A percentile compares a stretch with the other conserved stretches of the same genome.
These are phyloP conservation scores for Penstemon eatonii DNA, from an alignment of 257 asterid genomes.

Conservation along the genomic window DNA sequence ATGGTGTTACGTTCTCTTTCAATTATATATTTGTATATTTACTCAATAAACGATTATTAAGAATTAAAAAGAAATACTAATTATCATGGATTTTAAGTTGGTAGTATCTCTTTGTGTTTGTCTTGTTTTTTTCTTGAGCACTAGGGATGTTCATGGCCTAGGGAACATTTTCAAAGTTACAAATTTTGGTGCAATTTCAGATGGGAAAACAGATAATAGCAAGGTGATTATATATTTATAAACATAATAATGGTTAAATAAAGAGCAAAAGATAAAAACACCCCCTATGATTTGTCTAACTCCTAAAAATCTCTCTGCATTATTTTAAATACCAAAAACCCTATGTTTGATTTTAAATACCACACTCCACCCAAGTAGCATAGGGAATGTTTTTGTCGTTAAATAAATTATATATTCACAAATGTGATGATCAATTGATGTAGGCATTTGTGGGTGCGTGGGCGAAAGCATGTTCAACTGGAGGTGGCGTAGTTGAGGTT, in stretches of 20 bases:
- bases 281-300: no score
- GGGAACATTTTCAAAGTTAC: constrained; percentile 28
- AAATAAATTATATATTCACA: no score
- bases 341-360: no score
- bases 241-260: no score
- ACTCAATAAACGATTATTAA: not conserved
- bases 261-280: no score
- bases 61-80: no score
- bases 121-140: not conserved
- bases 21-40: no score
- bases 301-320: no score
- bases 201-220: constrained; percentile 37
- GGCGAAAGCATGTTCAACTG: constrained; percentile 46
- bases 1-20: not conserved
- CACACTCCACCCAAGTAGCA: no score
- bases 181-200: constrained; percentile 43
- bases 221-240: constrained; percentile 25
- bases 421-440: not conserved
- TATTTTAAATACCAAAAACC: no score
- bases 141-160: not conserved
- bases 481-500: constrained; percentile 36
- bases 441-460: constrained; percentile 50
- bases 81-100: not conserved
- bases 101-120: constrained; percentile 1
- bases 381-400: not conserved